A percentile compares a stretch with the other conserved stretches of the same genome.
Evolutionary conservation across 129 eudicot genomes (phyloP).

Genomic region (Heracleum sosnowskyi): DNA sequence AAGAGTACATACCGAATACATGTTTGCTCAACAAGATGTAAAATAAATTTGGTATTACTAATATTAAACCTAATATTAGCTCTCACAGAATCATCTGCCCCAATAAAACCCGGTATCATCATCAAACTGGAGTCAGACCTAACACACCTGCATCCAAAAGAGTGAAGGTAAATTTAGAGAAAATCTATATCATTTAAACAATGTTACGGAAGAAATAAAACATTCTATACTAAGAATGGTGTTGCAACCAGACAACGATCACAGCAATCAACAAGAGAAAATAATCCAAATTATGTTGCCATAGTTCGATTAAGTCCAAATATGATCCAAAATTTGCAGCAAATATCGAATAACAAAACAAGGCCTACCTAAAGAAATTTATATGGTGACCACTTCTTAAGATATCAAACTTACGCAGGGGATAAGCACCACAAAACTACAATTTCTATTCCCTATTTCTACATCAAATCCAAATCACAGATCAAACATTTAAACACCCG

Average conservation of each 20-base stretch:
- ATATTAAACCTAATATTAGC: slow-evolving; percentile 4
- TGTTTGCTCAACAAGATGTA: slow-evolving; percentile 2
- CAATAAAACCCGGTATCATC: not conserved
- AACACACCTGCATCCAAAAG: slow-evolving; percentile 10
- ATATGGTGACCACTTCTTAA: not conserved
- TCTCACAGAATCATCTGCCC: not conserved
- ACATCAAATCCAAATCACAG: not conserved
- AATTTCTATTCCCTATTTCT: not conserved
- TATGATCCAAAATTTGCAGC: not conserved
- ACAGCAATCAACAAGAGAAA: not conserved
- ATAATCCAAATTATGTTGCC: not conserved
- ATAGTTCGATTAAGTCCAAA: not conserved
- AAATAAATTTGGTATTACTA: not conserved
- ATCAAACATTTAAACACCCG: not conserved
- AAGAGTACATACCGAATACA: slow-evolving; percentile 3
- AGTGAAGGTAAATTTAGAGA: not conserved
- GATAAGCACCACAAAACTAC: not conserved
- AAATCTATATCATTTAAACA: too few species aligned
- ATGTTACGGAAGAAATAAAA: not conserved
- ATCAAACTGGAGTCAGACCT: slow-evolving; percentile 6
- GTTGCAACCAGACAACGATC: not conserved
- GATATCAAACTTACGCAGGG: not conserved
- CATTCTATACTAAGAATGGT: not conserved
- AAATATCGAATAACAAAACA: not conserved
- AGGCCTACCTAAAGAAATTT: not conserved